Evolutionary conservation across 2,329 filamentous ascomycete genomes (phyloP).

Genomic region (Alternaria conjuncta): DNA sequence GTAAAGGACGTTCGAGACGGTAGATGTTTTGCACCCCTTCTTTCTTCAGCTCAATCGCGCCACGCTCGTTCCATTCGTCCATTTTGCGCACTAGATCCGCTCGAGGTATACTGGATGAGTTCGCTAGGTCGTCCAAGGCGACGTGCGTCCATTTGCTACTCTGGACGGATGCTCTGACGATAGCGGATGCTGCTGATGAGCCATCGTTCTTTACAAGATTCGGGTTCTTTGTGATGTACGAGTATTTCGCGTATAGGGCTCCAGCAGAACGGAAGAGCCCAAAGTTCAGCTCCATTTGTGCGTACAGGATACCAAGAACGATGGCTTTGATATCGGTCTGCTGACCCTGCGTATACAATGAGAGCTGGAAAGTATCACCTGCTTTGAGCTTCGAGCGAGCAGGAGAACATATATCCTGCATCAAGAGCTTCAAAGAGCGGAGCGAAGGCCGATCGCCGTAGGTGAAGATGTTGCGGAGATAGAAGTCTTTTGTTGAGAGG

Average conservation of each 20-base stretch:
- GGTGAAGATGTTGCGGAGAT: conserved; percentile 65
- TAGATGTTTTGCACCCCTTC: conserved; percentile 63
- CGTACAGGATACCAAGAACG: conserved; percentile 62
- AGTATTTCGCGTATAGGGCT: conserved; percentile 63
- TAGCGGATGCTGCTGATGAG: conserved; percentile 53
- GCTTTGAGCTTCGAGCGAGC: conserved; percentile 38
- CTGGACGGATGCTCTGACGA: conserved; percentile 53
- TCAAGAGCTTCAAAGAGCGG: conserved; percentile 55
- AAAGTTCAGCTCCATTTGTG: conserved; percentile 66
- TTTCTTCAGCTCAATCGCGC: conserved; percentile 59
- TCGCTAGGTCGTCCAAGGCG: conserved; percentile 55
- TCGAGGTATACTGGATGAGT: conserved; percentile 47
- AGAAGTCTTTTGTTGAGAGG: conserved; percentile 64
- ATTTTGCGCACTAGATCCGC: conserved; percentile 61
- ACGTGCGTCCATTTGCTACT: conserved; percentile 54
- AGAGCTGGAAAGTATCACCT: conserved; percentile 57
- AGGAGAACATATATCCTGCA: conserved; percentile 60
- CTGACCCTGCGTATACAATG: conserved; percentile 54
- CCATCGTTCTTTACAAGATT: conserved; percentile 45
- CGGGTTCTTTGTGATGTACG: conserved; percentile 51
- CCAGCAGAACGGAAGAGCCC: conserved; percentile 62
- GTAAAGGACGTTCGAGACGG: conserved; percentile 57
- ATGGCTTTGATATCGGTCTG: conserved; percentile 62
- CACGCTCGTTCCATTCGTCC: conserved; percentile 60
- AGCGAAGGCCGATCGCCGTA: conserved; percentile 65